Evolutionary conservation across 2,329 filamentous ascomycete genomes (phyloP).

Genomic region (Massarina eburnea): DNA sequence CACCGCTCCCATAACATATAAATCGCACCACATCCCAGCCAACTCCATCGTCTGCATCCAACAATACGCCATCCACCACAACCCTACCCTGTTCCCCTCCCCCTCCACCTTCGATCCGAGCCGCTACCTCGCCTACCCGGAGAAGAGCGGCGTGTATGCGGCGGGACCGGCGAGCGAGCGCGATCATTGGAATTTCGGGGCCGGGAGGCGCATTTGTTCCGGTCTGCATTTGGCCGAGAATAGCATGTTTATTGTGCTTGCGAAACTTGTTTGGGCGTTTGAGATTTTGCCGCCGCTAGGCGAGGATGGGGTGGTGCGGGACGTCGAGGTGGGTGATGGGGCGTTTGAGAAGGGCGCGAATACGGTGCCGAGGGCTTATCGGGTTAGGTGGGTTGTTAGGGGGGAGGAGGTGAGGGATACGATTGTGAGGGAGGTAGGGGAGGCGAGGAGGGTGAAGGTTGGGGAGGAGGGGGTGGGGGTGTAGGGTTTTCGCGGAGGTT

Average conservation of each 20-base stretch:
- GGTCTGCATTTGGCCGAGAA: constrained; percentile 48
- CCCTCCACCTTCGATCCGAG: constrained; percentile 48
- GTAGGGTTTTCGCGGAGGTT: too few species aligned
- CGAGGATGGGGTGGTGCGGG: constrained; percentile 39
- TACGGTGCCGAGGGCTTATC: constrained; percentile 38
- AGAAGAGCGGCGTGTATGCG: constrained; percentile 35
- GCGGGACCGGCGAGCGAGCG: constrained; percentile 37
- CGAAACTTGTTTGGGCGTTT: constrained; percentile 53
- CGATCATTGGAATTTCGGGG: constrained; percentile 43
- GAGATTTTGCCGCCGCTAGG: constrained; percentile 44
- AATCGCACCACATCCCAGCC: constrained; percentile 48
- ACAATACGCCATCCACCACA: constrained; percentile 39
- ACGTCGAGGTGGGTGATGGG: constrained; percentile 37
- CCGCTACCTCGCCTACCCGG: constrained; percentile 43
- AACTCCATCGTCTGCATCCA: constrained; percentile 37
- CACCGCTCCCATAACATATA: constrained; percentile 43
- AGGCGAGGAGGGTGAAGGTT: constrained; percentile 30
- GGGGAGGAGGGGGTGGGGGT: constrained; percentile 26
- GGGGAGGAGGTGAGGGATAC: constrained; percentile 19
- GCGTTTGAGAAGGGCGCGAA: constrained; percentile 36
- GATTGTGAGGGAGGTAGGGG: constrained; percentile 28
- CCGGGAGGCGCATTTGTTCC: constrained; percentile 47
- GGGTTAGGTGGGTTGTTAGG: constrained; percentile 26
- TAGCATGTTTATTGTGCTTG: constrained; percentile 46
- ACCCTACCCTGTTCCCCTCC: constrained; percentile 38